Base-by-base conservation (phyloP, 1,284 basidiomycete genomes). In the Testicularia cyperi region DNA sequence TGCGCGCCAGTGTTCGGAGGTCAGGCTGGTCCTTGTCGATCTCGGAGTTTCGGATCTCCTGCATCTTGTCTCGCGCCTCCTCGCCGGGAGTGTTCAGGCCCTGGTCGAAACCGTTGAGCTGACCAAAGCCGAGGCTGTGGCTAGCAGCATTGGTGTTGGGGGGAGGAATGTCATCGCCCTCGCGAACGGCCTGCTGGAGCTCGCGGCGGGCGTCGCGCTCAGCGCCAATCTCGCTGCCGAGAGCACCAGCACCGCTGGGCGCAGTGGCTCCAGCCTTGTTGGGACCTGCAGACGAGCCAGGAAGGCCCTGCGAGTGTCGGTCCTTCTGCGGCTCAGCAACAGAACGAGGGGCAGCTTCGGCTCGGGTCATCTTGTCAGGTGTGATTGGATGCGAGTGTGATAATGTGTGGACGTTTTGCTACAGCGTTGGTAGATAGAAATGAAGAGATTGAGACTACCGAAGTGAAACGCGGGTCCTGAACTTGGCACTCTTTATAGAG, bases 31-130 rank as follows among this genome's bases (percentile, higher is more conserved):
- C 27, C 26, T 51, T 40, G 41, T 38, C n/a, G n/a, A 63, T 36
- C 22, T 57, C 54, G 0, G 20, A 3, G 41, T 56, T 65, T 15
- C 57, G 37, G 20, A 33, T 29, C 15, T 14, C 0, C 24, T 65
- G 62, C 44, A 65, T 46, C 21, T 43, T 15, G n/a, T 48, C 43
- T 19, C 62, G 23, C 26, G 48, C 47, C 16, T 62, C 57, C 13
- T 32, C 19, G n/a, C 51, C 46, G 1, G 58, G 58, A 2, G 56
- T 55, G 14, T 42, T 34, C 19, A 56, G 35, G 15, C 56, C 57
- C 27, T 56, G 55, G 10, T 65, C 57, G 22, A 54, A 48, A 10
- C 62, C 57, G 42, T 56, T 65, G 31, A 48, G 51, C 42, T 51
- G 44, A 6, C 62, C 62, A 29, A 55, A 52, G 0, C 45, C 53